Evolutionary conservation across 1,139 yeast genomes (phyloP), one percentile per base, ranked within the genome.

Genomic region (Candida sanyaensis): DNA sequence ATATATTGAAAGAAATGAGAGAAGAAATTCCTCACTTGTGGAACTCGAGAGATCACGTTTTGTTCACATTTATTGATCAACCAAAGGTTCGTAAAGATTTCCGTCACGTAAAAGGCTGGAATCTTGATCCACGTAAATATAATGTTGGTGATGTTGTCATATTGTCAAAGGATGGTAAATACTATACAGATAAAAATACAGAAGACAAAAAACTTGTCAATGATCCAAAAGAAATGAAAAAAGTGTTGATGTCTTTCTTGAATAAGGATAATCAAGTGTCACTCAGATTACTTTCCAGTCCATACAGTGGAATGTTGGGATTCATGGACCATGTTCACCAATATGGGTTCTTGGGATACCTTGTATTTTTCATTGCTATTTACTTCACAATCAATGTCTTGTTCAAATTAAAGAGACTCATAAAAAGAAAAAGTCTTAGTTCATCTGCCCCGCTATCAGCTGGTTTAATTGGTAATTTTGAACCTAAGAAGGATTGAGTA

Each of bases 11-110:
- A 28, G 82, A 73, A 28, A 66, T 84, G 77, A 71, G 82, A 44
- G 59, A 68, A 43, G 78, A 75, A 54, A 70, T 86, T 31, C 71
- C 77, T 5, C 79, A 79, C 60, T 60, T 69, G 39, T 75, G 70
- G 50, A 67, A 62, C 55, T 27, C 31, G 7, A 68, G 71, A 34
- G 71, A 78, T 51, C 75, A 75, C 28, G 72, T 80, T 1, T 61
- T 77, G 12, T 70, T 80, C 45, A 78, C 83, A 1, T 84, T 73
- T 54, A 54, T 84, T 12, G 89, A 86, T 59, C 50, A 81, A n/a
- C 61, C 73, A 1, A 66, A 69, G 28, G 58, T 71, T 37, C 13
- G 12, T 11, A 57, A 65, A 1, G 55, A 63, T 1, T 55, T 74
- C 8, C 61, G 80, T 9, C 50, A 60, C 2, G 55, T 62, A 2